Conservation (phyloP, 129 eudicot genomes). For the Dittrichia graveolens region DNA sequence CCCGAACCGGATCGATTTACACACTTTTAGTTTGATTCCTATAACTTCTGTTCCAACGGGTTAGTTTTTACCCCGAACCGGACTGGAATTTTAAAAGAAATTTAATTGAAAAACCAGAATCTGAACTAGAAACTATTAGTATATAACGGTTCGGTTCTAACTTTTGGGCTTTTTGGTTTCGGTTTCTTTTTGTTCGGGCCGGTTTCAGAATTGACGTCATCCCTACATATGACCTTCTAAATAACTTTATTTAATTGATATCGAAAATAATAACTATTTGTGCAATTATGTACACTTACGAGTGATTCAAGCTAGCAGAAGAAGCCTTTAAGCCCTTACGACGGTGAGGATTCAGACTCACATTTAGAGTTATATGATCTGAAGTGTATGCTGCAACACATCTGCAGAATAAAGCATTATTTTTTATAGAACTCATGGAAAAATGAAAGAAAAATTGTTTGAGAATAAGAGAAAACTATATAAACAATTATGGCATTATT, state of each 20-base stretch:
- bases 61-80: too few relatives aligned
- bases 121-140: too few relatives aligned
- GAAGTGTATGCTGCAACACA: constrained; percentile 82
- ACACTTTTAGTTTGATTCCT: too few relatives aligned
- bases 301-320: constrained; percentile 72
- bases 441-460: not conserved
- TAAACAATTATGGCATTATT: not conserved
- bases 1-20: too few relatives aligned
- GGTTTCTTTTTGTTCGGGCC: too few relatives aligned
- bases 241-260: not conserved
- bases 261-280: not conserved
- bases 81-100: too few relatives aligned
- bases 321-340: constrained; percentile 54
- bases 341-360: constrained; percentile 86
- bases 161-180: too few relatives aligned
- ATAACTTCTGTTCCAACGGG: too few relatives aligned
- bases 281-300: constrained; percentile 52
- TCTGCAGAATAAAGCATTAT: constrained; percentile 41
- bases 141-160: too few relatives aligned
- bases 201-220: too few relatives aligned
- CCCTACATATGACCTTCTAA: not conserved
- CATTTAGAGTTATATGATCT: constrained; percentile 64
- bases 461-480: too few relatives aligned
- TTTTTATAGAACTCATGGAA: not conserved
- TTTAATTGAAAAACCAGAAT: too few relatives aligned